A percentile compares a stretch with the other conserved stretches of the same genome.
Conservation (phyloP, 495 filamentous ascomycete genomes). For the Geoglossum glabrum region DNA sequence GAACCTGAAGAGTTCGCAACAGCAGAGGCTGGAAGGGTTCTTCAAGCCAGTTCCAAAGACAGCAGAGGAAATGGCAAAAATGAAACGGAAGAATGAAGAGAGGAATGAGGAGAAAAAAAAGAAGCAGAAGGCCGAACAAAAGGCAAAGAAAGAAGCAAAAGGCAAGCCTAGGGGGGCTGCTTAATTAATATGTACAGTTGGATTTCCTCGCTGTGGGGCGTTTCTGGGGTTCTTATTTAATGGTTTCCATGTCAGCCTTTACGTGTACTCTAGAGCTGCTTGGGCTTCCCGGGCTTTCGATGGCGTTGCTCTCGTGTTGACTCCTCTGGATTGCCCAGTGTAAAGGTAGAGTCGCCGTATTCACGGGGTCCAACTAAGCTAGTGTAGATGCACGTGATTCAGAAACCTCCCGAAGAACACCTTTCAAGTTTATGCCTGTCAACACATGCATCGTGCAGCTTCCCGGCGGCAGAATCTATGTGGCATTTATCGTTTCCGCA, state of each 20-base stretch:
- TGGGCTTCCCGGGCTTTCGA: no score
- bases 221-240: not conserved
- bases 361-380: no score
- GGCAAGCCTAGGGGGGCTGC: conserved; percentile 59
- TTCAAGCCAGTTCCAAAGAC: conserved; percentile 90
- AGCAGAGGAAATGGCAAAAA: conserved; percentile 69
- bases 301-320: not conserved
- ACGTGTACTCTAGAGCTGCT: not conserved
- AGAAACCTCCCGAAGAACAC: no score
- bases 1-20: conserved; percentile 72
- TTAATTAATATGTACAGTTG: conserved; percentile 8
- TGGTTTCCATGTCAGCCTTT: not conserved
- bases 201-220: not conserved
- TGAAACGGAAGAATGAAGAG: conserved; percentile 77
- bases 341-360: no score
- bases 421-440: not conserved
- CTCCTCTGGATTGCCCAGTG: not conserved
- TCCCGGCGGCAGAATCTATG: not conserved
- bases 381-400: no score
- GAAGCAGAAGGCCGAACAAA: conserved; percentile 65
- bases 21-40: conserved; percentile 86
- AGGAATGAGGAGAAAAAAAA: conserved; percentile 88
- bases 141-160: conserved; percentile 76
- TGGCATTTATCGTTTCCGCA: not conserved
- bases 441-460: not conserved